A percentile compares a stretch with the other conserved stretches of the same genome.
These are phyloP conservation scores for Ophiosphaerella korrae DNA, from an alignment of 2,329 filamentous ascomycete genomes.

Conservation along the genomic window DNA sequence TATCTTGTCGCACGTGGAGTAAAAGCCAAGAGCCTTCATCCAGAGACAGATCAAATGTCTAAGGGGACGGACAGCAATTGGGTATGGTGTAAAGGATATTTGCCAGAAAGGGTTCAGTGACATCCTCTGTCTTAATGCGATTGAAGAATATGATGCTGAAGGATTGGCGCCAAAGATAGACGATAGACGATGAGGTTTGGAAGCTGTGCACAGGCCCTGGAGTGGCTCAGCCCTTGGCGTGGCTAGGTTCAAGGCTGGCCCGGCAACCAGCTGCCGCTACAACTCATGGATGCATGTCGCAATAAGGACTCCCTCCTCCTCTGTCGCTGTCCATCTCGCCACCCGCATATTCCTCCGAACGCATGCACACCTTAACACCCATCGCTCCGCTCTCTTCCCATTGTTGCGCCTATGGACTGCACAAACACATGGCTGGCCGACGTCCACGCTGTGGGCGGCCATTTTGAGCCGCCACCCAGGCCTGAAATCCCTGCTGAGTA, in stretches of 20 bases:
- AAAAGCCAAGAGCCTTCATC: too few relatives aligned
- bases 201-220: too few relatives aligned
- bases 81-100: slow-evolving; percentile 1
- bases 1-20: too few relatives aligned
- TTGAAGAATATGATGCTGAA: slow-evolving; percentile 1
- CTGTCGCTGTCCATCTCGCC: background rate
- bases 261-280: too few relatives aligned
- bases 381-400: slow-evolving; percentile 10
- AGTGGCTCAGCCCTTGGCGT: too few relatives aligned
- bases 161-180: background rate
- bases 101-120: background rate
- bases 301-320: background rate
- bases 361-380: slow-evolving; percentile 10
- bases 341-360: slow-evolving; percentile 4
- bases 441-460: slow-evolving; percentile 17
- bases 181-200: background rate
- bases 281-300: too few relatives aligned
- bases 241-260: too few relatives aligned
- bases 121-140: slow-evolving; percentile 1
- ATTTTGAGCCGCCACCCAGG: slow-evolving; percentile 17
- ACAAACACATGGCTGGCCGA: slow-evolving; percentile 18
- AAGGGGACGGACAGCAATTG: background rate
- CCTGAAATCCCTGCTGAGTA: slow-evolving; percentile 16
- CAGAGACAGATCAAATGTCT: background rate
- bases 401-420: slow-evolving; percentile 11